Base-by-base conservation (phyloP, 345 rosid species). In the Conringia planisiliqua region DNA sequence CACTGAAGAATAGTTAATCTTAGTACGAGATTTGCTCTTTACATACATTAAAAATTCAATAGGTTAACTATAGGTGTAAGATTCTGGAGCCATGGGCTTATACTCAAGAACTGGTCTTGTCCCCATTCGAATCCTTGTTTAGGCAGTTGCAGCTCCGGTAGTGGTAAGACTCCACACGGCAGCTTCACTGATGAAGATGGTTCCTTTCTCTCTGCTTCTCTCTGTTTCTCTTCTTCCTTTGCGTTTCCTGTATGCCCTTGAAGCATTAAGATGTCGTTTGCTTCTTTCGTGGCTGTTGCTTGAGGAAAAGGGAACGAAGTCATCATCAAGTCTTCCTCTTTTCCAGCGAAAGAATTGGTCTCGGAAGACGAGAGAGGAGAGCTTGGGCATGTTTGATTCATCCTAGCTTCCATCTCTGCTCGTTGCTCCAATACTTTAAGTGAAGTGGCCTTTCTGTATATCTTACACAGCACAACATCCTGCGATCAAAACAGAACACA, bases 391-490 rank as follows among this genome's bases (percentile, higher is more conserved):
- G 83, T 55, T 26, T 79, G 76, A 64, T 16, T 78, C 39, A 71
- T 38, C 78, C 77, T 83, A 56, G 73, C 90, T 56, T 85, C 96
- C 84, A 78, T 64, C 17, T 88, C 86, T 10, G 97, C 99, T 71
- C 92, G 91, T 63, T 85, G 93, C 82, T 91, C 97, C 58, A 95
- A 72, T 43, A 87, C 97, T 68, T 90, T 95, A 67, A 91, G 40
- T 16, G 99, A 85, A 33, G 97, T 91, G 11, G 99, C 99, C 75
- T 95, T 95, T 66, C 93, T 83, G 11, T 90, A 95, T 72, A 95
- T 89, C 88, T 95, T 95, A 71, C 97, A 91, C 11, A 95, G 48
- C n/a, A 95, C 99, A 66, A 92, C 78, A 35, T 90, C 96, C 99
- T 95, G 85, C 78, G 62, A 55, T 44, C 16, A 17, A 22, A 52